Evolutionary conservation across 2,329 filamentous ascomycete species (phyloP).

Genomic region (Hypoxylon sp.): DNA sequence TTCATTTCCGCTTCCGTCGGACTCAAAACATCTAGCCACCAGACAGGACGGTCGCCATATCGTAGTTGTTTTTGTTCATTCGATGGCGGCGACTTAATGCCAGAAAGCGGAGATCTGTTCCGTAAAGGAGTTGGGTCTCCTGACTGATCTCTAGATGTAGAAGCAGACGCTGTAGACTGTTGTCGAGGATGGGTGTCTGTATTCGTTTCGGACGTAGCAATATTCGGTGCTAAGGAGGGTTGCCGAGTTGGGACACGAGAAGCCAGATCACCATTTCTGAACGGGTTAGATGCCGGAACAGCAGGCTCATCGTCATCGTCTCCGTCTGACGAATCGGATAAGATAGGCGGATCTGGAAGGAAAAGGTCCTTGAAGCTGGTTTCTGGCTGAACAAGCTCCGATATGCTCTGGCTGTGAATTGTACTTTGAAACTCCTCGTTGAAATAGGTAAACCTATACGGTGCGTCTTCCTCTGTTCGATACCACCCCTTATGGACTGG

Average conservation of each 20-base stretch:
- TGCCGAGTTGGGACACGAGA: constrained; percentile 58
- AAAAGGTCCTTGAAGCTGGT: constrained; percentile 88
- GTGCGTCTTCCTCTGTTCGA: constrained; percentile 84
- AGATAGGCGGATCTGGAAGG: constrained; percentile 80
- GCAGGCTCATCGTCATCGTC: constrained; percentile 64
- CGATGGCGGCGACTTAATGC: constrained; percentile 39
- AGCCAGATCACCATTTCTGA: constrained; percentile 48
- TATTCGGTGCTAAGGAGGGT: constrained; percentile 50
- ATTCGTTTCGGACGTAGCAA: constrained; percentile 31
- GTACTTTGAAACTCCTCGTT: constrained; percentile 97
- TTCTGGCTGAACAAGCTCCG: constrained; percentile 87
- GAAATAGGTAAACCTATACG: constrained; percentile 98
- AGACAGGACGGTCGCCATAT: constrained; percentile 87
- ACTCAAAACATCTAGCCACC: constrained; percentile 93
- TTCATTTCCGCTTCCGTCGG: constrained; percentile 97
- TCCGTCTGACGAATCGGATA: constrained; percentile 77
- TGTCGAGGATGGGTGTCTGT: constrained; percentile 29
- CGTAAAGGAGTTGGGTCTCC: constrained; percentile 37
- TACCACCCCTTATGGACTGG: constrained; percentile 85
- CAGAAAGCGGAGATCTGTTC: constrained; percentile 35
- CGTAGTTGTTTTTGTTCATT: constrained; percentile 48
- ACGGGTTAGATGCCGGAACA: constrained; percentile 40
- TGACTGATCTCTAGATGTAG: constrained; percentile 36
- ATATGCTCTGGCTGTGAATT: constrained; percentile 95
- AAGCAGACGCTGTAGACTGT: constrained; percentile 20